Evolutionary conservation across 2,329 filamentous ascomycete species (phyloP).

Genomic region (Cercospora sesami): DNA sequence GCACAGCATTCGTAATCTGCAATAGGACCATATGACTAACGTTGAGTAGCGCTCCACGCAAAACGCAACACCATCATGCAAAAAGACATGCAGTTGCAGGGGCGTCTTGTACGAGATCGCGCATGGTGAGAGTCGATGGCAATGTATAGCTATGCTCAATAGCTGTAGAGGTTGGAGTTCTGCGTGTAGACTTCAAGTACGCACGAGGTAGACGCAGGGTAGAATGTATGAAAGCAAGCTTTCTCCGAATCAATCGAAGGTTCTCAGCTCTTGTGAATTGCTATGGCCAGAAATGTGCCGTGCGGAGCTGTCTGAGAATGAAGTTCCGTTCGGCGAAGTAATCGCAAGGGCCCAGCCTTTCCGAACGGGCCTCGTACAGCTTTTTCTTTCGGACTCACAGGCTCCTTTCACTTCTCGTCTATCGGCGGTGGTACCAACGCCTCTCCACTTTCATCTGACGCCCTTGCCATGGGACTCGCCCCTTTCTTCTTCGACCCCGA

Average conservation of each 20-base stretch:
- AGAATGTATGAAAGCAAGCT: not conserved
- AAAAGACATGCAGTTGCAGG: not conserved
- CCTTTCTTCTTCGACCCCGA: not conserved
- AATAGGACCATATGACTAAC: no score
- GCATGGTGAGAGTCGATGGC: not conserved
- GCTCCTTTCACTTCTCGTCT: not conserved
- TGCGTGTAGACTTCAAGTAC: not conserved
- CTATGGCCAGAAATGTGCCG: no score
- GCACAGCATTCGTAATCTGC: no score
- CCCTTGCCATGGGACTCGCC: not conserved
- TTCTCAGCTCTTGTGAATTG: no score
- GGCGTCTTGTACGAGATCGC: not conserved
- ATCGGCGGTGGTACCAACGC: not conserved
- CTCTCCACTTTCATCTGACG: conserved; percentile 8
- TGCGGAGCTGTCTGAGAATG: no score
- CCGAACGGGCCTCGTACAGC: not conserved
- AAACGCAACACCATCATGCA: not conserved
- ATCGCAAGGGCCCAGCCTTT: no score
- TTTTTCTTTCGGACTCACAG: not conserved
- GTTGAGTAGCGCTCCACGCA: not conserved
- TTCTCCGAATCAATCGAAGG: not conserved
- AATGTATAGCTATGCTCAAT: not conserved
- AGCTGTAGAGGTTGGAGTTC: not conserved
- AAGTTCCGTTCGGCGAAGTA: no score
- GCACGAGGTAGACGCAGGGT: not conserved